Conservation (phyloP, 75 land plant genomes). For the Adiantum capillusveneris region DNA sequence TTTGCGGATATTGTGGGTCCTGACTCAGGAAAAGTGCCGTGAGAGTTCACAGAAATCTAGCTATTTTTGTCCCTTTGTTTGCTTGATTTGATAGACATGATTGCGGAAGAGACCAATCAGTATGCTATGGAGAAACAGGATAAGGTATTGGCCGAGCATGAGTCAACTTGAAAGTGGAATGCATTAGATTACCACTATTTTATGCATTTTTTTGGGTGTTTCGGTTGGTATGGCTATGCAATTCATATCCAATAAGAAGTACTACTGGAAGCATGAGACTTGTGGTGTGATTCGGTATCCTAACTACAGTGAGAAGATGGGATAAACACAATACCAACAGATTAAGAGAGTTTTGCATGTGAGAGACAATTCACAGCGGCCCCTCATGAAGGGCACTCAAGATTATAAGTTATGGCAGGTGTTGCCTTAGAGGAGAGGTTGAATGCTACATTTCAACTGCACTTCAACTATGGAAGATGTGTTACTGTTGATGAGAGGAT, state of each 20-base stretch:
- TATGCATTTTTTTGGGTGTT: neutral
- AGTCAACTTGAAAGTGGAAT: neutral
- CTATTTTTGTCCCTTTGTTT: neutral
- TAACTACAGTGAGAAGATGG: neutral
- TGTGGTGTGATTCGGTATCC: neutral
- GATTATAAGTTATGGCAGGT: neutral
- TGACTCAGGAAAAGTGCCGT: no score
- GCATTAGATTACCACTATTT: neutral
- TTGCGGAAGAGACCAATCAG: neutral
- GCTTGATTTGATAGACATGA: neutral
- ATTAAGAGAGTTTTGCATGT: conserved; percentile 1
- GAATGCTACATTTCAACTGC: neutral
- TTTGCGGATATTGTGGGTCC: no score
- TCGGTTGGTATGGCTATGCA: neutral
- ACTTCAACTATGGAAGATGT: neutral
- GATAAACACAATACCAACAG: neutral
- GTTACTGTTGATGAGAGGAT: conserved; percentile 1
- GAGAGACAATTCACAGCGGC: neutral
- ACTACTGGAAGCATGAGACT: neutral
- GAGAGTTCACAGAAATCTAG: no score
- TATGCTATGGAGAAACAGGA: neutral
- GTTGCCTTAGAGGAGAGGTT: neutral
- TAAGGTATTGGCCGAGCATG: neutral
- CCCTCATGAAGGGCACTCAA: neutral
- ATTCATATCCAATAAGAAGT: no score